Conservation (phyloP, 805 yeast species). For the Cyberlindnera nakhonratchasimensis region DNA sequence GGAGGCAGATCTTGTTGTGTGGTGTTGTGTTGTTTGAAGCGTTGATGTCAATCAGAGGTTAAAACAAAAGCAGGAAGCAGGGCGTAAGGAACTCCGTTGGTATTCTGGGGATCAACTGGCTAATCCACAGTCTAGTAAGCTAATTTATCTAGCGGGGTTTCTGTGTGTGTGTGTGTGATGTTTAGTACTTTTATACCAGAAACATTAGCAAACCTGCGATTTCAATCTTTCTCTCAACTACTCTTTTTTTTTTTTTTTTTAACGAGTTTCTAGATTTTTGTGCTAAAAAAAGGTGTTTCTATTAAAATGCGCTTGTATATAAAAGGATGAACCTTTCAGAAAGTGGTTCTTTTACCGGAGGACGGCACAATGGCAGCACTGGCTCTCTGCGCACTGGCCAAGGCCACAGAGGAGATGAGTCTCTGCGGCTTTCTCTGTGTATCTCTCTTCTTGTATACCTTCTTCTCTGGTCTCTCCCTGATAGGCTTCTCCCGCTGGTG, state of each 20-base stretch:
- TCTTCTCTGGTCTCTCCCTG: slow-evolving; percentile 13
- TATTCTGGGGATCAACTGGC: too few relatives aligned
- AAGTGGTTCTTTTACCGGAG: slow-evolving; percentile 74
- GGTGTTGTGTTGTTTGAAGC: too few relatives aligned
- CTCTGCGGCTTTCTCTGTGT: slow-evolving; percentile 16
- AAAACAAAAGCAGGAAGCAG: too few relatives aligned
- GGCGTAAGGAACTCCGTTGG: too few relatives aligned
- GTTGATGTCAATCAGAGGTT: too few relatives aligned
- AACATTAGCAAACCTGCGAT: too few relatives aligned
- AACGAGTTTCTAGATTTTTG: not conserved
- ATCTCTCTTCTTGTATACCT: slow-evolving; percentile 9
- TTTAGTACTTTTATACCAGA: too few relatives aligned
- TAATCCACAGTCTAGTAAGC: too few relatives aligned
- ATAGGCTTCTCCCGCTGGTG: slow-evolving; percentile 2
- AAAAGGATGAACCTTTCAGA: not conserved
- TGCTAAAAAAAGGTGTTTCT: not conserved
- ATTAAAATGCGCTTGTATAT: not conserved
- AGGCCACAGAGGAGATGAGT: slow-evolving; percentile 72
- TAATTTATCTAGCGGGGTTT: too few relatives aligned
- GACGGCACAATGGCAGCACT: slow-evolving; percentile 87
- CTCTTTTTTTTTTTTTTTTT: not conserved
- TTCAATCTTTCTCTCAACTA: not conserved
- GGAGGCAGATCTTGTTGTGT: too few relatives aligned
- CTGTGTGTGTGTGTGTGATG: too few relatives aligned
- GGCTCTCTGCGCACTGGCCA: slow-evolving; percentile 85